Evolutionary conservation across 768 basidiomycete species (phyloP).

Genomic region (Trametes cinnabarina): DNA sequence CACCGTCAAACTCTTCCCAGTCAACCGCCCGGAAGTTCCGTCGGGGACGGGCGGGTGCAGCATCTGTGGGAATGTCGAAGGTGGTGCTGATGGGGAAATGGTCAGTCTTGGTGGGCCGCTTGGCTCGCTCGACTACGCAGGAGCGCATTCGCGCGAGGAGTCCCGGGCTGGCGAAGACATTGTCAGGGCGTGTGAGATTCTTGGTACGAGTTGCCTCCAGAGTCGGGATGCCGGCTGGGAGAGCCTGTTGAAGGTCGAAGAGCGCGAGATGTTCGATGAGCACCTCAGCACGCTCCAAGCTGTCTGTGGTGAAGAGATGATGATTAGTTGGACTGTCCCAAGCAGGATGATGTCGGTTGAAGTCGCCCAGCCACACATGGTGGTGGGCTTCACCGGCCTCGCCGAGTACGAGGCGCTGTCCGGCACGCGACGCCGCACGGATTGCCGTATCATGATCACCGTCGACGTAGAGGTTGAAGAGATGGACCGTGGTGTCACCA

Average conservation of each 20-base stretch:
- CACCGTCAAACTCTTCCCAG: slow-evolving; percentile 31
- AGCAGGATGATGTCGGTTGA: slow-evolving; percentile 40
- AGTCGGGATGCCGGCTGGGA: slow-evolving; percentile 37
- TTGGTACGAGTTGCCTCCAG: slow-evolving; percentile 31
- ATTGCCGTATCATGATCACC: slow-evolving; percentile 25
- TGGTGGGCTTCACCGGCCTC: neutral
- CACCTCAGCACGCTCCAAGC: slow-evolving; percentile 21
- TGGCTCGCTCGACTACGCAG: slow-evolving; percentile 28
- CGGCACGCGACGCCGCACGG: neutral
- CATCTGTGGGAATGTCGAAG: slow-evolving; percentile 23
- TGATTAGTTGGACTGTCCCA: slow-evolving; percentile 37
- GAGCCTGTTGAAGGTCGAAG: slow-evolving; percentile 32
- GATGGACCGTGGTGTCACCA: slow-evolving; percentile 12
- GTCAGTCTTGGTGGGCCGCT: slow-evolving; percentile 32
- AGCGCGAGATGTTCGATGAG: slow-evolving; percentile 30
- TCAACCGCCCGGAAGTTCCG: slow-evolving; percentile 31
- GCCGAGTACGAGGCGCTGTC: neutral
- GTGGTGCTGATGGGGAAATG: slow-evolving; percentile 39
- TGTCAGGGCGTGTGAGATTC: slow-evolving; percentile 42
- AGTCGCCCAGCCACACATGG: slow-evolving; percentile 36
- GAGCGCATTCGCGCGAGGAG: slow-evolving; percentile 22
- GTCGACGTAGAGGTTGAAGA: slow-evolving; percentile 43
- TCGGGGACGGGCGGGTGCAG: neutral
- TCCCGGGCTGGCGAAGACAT: slow-evolving; percentile 36
- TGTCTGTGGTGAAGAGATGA: slow-evolving; percentile 36